Conservation (phyloP, 2,329 filamentous ascomycete genomes). For the Diaporthe caulivora region DNA sequence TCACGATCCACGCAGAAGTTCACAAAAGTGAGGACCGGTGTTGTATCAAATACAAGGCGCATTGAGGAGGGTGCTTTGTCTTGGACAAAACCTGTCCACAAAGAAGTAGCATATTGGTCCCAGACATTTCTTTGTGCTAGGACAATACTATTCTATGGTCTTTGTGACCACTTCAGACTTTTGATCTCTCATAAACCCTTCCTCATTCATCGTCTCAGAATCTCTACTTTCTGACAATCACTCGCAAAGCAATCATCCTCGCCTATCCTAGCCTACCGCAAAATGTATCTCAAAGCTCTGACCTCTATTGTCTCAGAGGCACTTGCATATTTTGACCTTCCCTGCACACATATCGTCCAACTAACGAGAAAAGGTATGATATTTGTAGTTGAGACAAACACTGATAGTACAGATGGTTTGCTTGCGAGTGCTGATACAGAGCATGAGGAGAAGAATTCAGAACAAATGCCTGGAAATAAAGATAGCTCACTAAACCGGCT, state of each 20-base stretch:
- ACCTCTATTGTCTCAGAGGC: background rate
- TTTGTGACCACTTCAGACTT: slow-evolving; percentile 3
- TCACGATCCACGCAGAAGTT: background rate
- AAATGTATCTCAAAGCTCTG: slow-evolving; percentile 16
- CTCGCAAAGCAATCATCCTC: background rate
- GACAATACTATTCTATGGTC: background rate
- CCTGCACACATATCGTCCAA: background rate
- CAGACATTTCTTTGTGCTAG: background rate
- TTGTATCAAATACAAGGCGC: background rate
- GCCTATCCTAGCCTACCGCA: background rate
- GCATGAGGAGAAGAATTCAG: background rate
- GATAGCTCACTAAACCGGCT: background rate
- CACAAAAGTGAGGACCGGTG: background rate
- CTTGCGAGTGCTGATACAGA: background rate
- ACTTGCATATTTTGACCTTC: background rate
- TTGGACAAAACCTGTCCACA: rapidly evolving
- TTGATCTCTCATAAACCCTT: background rate
- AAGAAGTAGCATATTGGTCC: background rate
- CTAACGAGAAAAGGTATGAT: background rate
- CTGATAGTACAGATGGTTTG: background rate
- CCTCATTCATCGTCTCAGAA: background rate
- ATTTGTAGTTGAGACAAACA: background rate
- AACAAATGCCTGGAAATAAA: background rate
- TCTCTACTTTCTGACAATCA: background rate
- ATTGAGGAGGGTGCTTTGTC: background rate